Evolutionary conservation across 2,329 filamentous ascomycete genomes (phyloP).

Genomic region (Alternaria solani): DNA sequence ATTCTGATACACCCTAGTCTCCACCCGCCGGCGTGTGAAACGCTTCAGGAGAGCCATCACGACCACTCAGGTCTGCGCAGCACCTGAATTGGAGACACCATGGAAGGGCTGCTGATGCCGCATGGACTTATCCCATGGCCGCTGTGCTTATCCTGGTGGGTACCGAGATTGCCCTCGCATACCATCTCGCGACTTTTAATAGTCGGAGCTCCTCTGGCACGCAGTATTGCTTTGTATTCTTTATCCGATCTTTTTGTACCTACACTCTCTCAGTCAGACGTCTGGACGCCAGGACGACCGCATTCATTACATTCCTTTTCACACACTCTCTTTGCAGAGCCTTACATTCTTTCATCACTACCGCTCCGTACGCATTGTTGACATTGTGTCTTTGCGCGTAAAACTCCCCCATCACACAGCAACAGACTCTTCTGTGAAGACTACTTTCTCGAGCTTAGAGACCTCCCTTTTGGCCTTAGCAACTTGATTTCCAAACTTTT

Average conservation of each 20-base stretch:
- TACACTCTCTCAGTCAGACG: constrained; percentile 32
- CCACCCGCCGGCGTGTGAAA: constrained; percentile 47
- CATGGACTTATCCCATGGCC: constrained; percentile 31
- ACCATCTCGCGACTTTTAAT: constrained; percentile 38
- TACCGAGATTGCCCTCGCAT: constrained; percentile 39
- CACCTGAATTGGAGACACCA: constrained; percentile 34
- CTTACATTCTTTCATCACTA: constrained; percentile 39
- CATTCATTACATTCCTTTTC: constrained; percentile 31
- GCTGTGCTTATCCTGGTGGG: constrained; percentile 10
- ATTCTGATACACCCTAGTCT: constrained; percentile 46
- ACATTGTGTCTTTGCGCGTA: constrained; percentile 21
- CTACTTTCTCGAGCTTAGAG: constrained; percentile 23
- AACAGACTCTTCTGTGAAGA: constrained; percentile 43
- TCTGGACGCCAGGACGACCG: constrained; percentile 45
- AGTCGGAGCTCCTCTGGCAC: constrained; percentile 28
- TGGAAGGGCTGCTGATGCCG: constrained; percentile 29
- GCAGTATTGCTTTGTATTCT: constrained; percentile 28
- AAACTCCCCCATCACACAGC: constrained; percentile 13
- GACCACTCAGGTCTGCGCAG: constrained; percentile 36
- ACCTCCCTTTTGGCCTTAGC: not conserved
- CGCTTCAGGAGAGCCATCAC: constrained; percentile 33
- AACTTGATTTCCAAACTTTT: not conserved
- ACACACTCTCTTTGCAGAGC: constrained; percentile 36
- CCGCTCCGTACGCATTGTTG: constrained; percentile 27
- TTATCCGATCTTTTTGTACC: constrained; percentile 39